Base-by-base conservation (phyloP, 2,329 filamentous ascomycete species). In the Metarhizium sp. region DNA sequence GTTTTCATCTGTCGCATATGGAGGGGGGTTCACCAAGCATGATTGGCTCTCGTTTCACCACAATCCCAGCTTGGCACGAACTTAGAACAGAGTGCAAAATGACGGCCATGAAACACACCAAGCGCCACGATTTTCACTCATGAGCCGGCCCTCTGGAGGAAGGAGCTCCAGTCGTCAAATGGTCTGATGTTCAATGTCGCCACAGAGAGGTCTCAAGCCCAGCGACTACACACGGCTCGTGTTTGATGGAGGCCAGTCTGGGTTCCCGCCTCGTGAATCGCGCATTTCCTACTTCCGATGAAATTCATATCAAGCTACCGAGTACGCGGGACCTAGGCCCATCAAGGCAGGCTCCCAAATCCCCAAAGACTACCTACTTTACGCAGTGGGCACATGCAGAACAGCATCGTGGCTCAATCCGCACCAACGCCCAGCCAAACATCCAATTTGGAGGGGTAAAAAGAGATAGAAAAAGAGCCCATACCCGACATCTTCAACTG, bases 1-100 rank as follows among this genome's bases (percentile, higher is more conserved):
- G 13, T n/a, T 50, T n/a, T 30, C 32, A 4, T 45, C 45, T 2
- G 54, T 55, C 32, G 43, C 50, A 55, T 38, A 16, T 34, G 7
- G 16, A 32, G 48, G 32, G 40, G 43, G 42, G 18, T n/a, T 51
- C 13, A 29, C 30, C 25, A 10, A 25, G 38, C 43, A 52, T 29
- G 54, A 55, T 50, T 55, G 54, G 54, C 54, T 51, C 30, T 20
- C 4, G 48, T 46, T 36, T 40, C 48, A 55, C 48, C 42, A 51
- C 4, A 34, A 51, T 30, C 45, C 11, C 25, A 48, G 14, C 45
- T 11, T 29, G 10, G 20, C 16, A 30, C 25, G 25, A 40, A 16
- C 45, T 30, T 29, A 30, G 20, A 29, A 30, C 45, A 46, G 6
- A 25, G 7, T 13, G 20, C 20, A 25, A 25, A 46, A n/a, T 6